Percentiles rank a stretch among this genome's conserved stretches.
Evolutionary conservation across 257 asterid genomes (phyloP).

Genomic region (Nyctanthes arbortristis): DNA sequence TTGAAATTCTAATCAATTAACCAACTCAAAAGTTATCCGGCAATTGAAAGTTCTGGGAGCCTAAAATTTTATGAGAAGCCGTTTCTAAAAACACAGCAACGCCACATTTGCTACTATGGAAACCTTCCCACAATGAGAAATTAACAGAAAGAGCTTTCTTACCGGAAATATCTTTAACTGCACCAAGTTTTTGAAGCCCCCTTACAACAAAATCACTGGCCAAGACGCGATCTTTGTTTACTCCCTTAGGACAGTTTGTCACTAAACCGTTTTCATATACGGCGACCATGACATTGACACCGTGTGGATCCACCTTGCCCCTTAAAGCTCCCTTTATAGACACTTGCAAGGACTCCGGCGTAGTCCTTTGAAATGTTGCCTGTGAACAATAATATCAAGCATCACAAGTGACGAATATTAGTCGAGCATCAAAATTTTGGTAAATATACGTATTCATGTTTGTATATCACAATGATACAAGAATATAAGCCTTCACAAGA

Average conservation of each 20-base stretch:
- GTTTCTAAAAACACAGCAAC: slow-evolving; percentile 51
- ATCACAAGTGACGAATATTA: too few species aligned
- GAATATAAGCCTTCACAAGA: too few species aligned
- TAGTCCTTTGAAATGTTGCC: slow-evolving; percentile 61
- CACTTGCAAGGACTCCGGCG: slow-evolving; percentile 54
- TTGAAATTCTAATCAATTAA: slow-evolving; percentile 3
- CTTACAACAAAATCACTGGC: slow-evolving; percentile 77
- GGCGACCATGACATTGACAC: slow-evolving; percentile 63
- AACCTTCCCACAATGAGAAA: slow-evolving; percentile 72
- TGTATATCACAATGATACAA: too few species aligned
- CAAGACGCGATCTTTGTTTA: slow-evolving; percentile 59
- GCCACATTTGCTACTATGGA: slow-evolving; percentile 69
- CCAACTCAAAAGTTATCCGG: slow-evolving; percentile 44
- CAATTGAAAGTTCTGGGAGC: slow-evolving; percentile 72
- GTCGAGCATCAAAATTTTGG: too few species aligned
- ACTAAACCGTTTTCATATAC: slow-evolving; percentile 63
- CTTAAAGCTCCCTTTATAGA: slow-evolving; percentile 56
- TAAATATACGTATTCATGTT: too few species aligned
- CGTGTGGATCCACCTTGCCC: slow-evolving; percentile 52
- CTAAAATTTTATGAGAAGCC: slow-evolving; percentile 58
- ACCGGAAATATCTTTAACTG: slow-evolving; percentile 53
- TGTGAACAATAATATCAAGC: slow-evolving; percentile 21
- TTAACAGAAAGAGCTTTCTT: slow-evolving; percentile 50
- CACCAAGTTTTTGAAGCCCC: slow-evolving; percentile 65
- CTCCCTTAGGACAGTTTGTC: slow-evolving; percentile 56